phyloP scores from a whole-genome alignment of 2,329 filamentous ascomycete species.

The Capronia americana region DNA sequence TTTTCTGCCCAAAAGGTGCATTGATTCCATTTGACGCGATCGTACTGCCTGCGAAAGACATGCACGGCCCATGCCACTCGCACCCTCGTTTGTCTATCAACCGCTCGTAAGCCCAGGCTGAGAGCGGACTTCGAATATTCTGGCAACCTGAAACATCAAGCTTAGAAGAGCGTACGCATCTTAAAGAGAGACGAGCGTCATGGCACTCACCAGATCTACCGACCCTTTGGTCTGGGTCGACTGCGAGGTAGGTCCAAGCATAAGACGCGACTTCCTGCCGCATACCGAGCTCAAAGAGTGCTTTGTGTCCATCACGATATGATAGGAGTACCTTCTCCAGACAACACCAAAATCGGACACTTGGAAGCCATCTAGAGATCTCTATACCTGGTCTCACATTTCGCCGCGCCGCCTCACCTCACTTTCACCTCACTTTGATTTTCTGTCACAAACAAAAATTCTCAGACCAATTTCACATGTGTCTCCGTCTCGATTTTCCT shows the following conservation, averaged over 20 bases:
- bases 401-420: not conserved
- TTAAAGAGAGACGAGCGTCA: not conserved
- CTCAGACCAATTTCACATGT: not conserved
- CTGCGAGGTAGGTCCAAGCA: conserved; percentile 62
- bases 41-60: not conserved
- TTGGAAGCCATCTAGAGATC: not conserved
- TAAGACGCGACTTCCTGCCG: not conserved
- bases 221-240: conserved; percentile 87
- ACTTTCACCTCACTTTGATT: not conserved
- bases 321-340: not conserved
- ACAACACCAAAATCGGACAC: not conserved
- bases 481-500: not conserved
- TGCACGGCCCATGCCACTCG: not conserved
- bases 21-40: not conserved
- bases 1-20: not conserved
- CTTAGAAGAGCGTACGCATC: not conserved
- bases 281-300: not conserved
- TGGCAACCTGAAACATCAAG: not conserved
- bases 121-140: not conserved
- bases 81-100: not conserved
- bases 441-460: not conserved
- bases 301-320: not conserved
- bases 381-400: not conserved
- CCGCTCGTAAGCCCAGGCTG: not conserved
- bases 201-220: conserved; percentile 58